These are phyloP conservation scores for Colletotrichum ledebouriae DNA, from an alignment of 2,329 filamentous ascomycete species.

Conservation along the genomic window DNA sequence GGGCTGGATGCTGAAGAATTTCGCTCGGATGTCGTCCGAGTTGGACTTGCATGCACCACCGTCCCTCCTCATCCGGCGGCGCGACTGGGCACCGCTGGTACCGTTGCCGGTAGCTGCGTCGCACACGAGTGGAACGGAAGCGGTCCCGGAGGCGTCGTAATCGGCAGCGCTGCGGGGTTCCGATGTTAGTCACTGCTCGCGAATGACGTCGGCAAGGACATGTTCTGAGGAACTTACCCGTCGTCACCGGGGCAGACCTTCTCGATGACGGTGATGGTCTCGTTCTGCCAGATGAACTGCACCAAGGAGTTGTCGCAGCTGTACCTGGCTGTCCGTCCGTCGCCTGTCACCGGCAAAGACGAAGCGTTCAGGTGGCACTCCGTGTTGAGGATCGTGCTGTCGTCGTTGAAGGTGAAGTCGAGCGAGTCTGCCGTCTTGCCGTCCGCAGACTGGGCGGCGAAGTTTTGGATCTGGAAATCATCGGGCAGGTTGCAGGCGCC, in stretches of 20 bases:
- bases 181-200: slow-evolving; percentile 21
- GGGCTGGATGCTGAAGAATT: slow-evolving; percentile 51
- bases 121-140: slow-evolving; percentile 36
- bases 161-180: slow-evolving; percentile 44
- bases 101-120: slow-evolving; percentile 22
- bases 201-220: neutral
- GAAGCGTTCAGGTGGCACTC: slow-evolving; percentile 59
- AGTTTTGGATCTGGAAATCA: slow-evolving; percentile 55
- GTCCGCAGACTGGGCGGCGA: slow-evolving; percentile 52
- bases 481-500: slow-evolving; percentile 54
- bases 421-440: slow-evolving; percentile 51
- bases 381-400: slow-evolving; percentile 56
- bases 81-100: slow-evolving; percentile 12
- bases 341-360: slow-evolving; percentile 52
- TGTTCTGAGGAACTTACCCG: slow-evolving; percentile 50
- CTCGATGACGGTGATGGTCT: slow-evolving; percentile 59
- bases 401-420: slow-evolving; percentile 58
- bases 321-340: slow-evolving; percentile 53
- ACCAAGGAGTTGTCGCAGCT: slow-evolving; percentile 57
- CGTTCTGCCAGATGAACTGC: slow-evolving; percentile 59
- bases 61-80: slow-evolving; percentile 18
- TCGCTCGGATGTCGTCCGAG: slow-evolving; percentile 48
- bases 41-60: slow-evolving; percentile 44
- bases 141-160: slow-evolving; percentile 51
- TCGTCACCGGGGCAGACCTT: slow-evolving; percentile 55